Evolutionary conservation across 202 grass and related monocot genomes (phyloP), one percentile per base, ranked within the genome.

Genomic region (Dendrocalamus latiflorus): DNA sequence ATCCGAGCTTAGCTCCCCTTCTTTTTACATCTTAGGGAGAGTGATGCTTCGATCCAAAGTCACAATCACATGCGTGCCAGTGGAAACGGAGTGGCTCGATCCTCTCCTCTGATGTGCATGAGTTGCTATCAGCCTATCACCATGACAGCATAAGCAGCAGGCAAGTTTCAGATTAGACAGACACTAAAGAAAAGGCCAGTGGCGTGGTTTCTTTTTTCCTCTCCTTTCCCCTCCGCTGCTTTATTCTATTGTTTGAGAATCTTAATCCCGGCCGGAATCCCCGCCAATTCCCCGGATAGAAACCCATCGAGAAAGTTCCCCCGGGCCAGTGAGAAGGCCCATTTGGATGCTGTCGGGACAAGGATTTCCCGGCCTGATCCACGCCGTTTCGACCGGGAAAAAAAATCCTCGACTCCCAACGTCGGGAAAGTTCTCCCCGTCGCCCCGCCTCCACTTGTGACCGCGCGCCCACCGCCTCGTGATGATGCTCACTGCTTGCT

Each of bases 41-140:
- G 17, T 30, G 83, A 89, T 75, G 88, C 88, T 86, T 90, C 74
- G 84, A 83, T 86, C 74, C 75, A 49, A 90, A 87, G 84, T 87
- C 80, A 65, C 84, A 75, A 70, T 87, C 84, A 84, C 84, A 84
- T 86, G 87, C 42, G 39, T 53, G 34, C 63, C 24, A 16, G n/a
- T 58, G 71, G 42, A 56, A 53, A 47, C 15, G 42, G 0, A 69
- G 58, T 79, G 48, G 49, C 44, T 70, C 78, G 36, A 36, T 38
- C 67, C 67, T 47, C 71, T 61, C 54, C 65, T 37, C 47, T 45
- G 65, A 37, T 62, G 34, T 15, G 6, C 49, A 20, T 51, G n/a
- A 49, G 80, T 80, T 90, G 84, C 68, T 48, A 70, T n/a, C n/a
- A n/a, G n/a, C n/a, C n/a, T n/a, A n/a, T 76, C 80, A 38, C 70